Base-by-base conservation (phyloP, 164 flowering plant species). In the Tinospora cordifolia region DNA sequence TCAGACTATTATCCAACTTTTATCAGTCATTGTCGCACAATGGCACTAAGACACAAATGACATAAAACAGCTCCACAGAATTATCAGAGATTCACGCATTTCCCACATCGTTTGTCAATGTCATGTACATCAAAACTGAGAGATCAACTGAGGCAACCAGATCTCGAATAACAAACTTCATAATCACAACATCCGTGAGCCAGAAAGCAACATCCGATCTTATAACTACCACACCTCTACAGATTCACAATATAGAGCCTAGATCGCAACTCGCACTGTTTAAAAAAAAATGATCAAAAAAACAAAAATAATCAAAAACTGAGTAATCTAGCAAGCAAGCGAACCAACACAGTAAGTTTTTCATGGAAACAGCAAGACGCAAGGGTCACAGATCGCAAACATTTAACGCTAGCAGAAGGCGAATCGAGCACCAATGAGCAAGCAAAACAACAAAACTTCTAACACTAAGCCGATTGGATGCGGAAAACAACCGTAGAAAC, bases 161-260 rank as follows among this genome's bases (percentile, higher is more conserved):
- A 30, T 27, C 62, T 14, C n/a, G 10, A 39, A 8, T 17, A 17
- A 39, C 19, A n/a, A 59, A 21, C 3, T 3, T 58, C 38, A 8
- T 24, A 21, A 69, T 38, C 54, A 44, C 21, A 7, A 8, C 22
- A 8, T 70, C 8, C 27, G 21, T n/a, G 19, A 34, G 27, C 11
- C n/a, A 2, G 25, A 70, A 63, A 70, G 39, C 36, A 69, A 41
- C 72, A 69, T 8, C 17, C 60, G 40, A 44, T 12, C 66, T 49
- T 11, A 44, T 25, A 11, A 17, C 8, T 2, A 62, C 27, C 14
- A 30, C 19, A 22, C 26, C 47, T 1, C 47, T 44, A 7, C 14
- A 44, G 2, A 44, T 44, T 63, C 14, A 14, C 72, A 22, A 54
- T 8, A 39, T 38, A 17, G 22, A 21, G 8, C 22, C 21, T 27